These are phyloP conservation scores for Cordyceps cateniannulata DNA, from an alignment of 2,329 filamentous ascomycete species.

Conservation along the genomic window DNA sequence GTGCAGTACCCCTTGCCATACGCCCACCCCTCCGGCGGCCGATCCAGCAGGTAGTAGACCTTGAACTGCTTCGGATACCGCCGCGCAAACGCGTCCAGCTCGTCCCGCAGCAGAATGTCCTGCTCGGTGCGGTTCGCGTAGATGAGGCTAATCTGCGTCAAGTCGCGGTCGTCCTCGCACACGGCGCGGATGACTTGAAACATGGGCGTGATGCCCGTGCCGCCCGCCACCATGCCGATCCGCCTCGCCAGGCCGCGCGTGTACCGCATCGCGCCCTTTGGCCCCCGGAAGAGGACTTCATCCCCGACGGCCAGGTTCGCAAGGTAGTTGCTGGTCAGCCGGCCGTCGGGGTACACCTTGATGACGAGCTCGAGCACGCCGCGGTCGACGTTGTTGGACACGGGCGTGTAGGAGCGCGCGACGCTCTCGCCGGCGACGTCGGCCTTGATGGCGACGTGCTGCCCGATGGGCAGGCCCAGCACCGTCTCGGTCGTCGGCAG, in stretches of 20 bases:
- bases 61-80: constrained; percentile 47
- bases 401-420: constrained; percentile 47
- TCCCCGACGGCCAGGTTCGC: constrained; percentile 40
- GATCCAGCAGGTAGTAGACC: constrained; percentile 49
- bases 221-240: constrained; percentile 50
- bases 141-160: constrained; percentile 49
- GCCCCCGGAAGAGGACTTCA: constrained; percentile 45
- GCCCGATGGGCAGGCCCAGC: constrained; percentile 49
- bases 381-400: constrained; percentile 42
- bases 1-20: constrained; percentile 45
- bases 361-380: constrained; percentile 46
- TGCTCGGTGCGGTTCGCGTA: constrained; percentile 53
- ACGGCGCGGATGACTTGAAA: constrained; percentile 56
- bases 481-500: constrained; percentile 38
- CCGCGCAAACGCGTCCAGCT: constrained; percentile 48
- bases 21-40: constrained; percentile 39
- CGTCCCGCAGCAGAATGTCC: constrained; percentile 51
- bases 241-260: constrained; percentile 32
- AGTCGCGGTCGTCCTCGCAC: constrained; percentile 49
- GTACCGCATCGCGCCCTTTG: constrained; percentile 52
- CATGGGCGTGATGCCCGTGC: constrained; percentile 26
- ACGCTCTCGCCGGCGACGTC: constrained; percentile 39
- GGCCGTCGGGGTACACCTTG: constrained; percentile 44
- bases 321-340: constrained; percentile 44
- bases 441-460: constrained; percentile 48